Evolutionary conservation across 2,329 filamentous ascomycete species (phyloP), one percentile per base, ranked within the genome.

Genomic region (Hawksworthiomyces lignivorus): DNA sequence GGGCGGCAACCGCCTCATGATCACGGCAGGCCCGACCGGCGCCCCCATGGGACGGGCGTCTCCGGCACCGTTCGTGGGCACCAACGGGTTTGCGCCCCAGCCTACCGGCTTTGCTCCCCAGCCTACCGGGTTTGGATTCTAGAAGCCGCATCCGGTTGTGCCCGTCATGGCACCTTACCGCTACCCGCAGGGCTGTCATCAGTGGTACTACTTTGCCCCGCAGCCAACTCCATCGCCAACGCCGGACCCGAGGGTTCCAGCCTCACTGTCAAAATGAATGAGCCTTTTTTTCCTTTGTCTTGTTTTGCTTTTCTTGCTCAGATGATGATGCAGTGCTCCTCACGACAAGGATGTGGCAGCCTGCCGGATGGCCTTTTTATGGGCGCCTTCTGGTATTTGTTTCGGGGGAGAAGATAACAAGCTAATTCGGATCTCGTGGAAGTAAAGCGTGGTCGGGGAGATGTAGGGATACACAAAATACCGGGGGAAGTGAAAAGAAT

Each of bases 41-140:
- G 48, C 39, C 34, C 62, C 56, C 42, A 62, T 60, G 33, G 63
- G 65, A 57, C 62, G 67, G 54, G 62, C 75, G 45, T 77, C 80
- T 42, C 82, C 84, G 9, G 75, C 77, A 38, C 79, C 83, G 4
- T 94, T 81, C 55, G 76, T 75, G 36, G 86, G 92, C 58, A 72
- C 86, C 18, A 97, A 96, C 58, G 90, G 90, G 43, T 87, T 96
- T 56, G 82, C 84, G 45, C 84, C 89, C 45, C 89, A n/a, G n/a
- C n/a, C 86, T 17, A 97, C 96, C 58, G 90, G 90, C 44, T 87
- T 96, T 56, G 82, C 84, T 45, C 84, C 89, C 45, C 89, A 96
- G 69, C 76, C 85, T 39, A 97, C 90, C 50, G 88, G 85, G 46
- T 89, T 77, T 64, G 74, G 75, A 51, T 77, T 67, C 61, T 80